Conservation (phyloP, 345 rosid genomes). For the Pistacia vera region DNA sequence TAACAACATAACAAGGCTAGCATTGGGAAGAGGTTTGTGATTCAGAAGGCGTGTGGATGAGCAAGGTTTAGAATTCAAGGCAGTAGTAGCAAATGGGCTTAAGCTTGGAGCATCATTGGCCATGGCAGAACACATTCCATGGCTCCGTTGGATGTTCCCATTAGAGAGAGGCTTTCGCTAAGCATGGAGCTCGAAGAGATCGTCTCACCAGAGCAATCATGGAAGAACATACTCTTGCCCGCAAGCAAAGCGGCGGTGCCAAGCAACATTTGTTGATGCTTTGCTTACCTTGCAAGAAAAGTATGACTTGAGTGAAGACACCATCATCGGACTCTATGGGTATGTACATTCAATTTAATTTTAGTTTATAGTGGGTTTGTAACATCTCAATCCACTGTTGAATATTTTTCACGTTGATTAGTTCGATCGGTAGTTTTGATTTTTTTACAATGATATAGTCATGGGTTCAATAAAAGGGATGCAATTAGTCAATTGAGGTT, state of each 20-base stretch:
- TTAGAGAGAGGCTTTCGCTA: slow-evolving; percentile 69
- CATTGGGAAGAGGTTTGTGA: slow-evolving; percentile 91
- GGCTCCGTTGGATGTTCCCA: slow-evolving; percentile 96
- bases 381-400: too few relatives aligned
- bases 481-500: too few relatives aligned
- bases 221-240: slow-evolving; percentile 85
- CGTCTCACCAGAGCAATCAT: slow-evolving; percentile 74
- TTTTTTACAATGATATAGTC: too few relatives aligned
- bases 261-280: slow-evolving; percentile 77
- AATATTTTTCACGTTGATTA: too few relatives aligned
- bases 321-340: slow-evolving; percentile 95
- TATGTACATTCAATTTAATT: slow-evolving; percentile 11
- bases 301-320: slow-evolving; percentile 90
- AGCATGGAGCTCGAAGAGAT: slow-evolving; percentile 78
- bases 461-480: too few relatives aligned
- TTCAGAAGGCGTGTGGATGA: slow-evolving; percentile 71
- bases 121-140: slow-evolving; percentile 84
- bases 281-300: slow-evolving; percentile 77
- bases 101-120: slow-evolving; percentile 79
- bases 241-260: slow-evolving; percentile 59
- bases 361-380: neutral
- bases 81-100: slow-evolving; percentile 68
- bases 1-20: slow-evolving; percentile 93
- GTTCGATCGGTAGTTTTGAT: too few relatives aligned
- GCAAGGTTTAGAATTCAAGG: slow-evolving; percentile 91